Percentiles rank a stretch among this genome's conserved stretches.
Conservation (phyloP, 768 basidiomycete species). For the Obba rivulosa region DNA sequence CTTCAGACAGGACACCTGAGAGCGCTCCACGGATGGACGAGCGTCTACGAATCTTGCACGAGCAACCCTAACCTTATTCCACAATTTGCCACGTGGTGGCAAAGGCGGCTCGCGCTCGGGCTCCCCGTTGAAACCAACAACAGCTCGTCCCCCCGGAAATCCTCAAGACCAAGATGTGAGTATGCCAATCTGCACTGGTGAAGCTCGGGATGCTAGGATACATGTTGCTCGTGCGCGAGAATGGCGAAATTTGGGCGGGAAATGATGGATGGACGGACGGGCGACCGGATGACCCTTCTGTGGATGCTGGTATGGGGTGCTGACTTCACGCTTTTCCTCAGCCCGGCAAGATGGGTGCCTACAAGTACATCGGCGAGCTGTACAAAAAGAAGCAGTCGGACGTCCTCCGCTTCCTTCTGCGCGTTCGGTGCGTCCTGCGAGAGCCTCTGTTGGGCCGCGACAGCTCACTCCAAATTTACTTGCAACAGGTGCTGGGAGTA, state of each 20-base stretch:
- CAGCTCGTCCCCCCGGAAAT: conserved; percentile 20
- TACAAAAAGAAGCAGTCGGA: conserved; percentile 99
- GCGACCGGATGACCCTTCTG: conserved; percentile 19
- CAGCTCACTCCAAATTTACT: neutral
- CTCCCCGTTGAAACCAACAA: conserved; percentile 3
- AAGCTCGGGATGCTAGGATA: conserved; percentile 6
- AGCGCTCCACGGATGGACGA: too few relatives aligned
- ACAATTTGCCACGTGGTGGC: neutral
- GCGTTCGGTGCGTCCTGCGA: conserved; percentile 67
- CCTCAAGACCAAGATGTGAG: conserved; percentile 29
- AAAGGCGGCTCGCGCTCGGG: neutral
- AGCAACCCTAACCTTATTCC: too few relatives aligned
- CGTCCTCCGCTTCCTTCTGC: conserved; percentile 95
- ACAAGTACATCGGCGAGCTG: conserved; percentile 95
- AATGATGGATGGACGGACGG: conserved; percentile 24
- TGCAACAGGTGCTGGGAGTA: conserved; percentile 89
- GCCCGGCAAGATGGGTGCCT: conserved; percentile 77
- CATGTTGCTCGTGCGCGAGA: neutral
- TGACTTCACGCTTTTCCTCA: conserved; percentile 19
- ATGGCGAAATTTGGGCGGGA: conserved; percentile 9
- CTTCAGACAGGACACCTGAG: too few relatives aligned
- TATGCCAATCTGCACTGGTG: conserved; percentile 6
- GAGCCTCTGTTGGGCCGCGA: neutral
- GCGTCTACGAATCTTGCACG: too few relatives aligned
- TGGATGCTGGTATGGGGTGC: conserved; percentile 1